phyloP scores from a whole-genome alignment of 441 rosid species.

The Gossypium schwendimanii region DNA sequence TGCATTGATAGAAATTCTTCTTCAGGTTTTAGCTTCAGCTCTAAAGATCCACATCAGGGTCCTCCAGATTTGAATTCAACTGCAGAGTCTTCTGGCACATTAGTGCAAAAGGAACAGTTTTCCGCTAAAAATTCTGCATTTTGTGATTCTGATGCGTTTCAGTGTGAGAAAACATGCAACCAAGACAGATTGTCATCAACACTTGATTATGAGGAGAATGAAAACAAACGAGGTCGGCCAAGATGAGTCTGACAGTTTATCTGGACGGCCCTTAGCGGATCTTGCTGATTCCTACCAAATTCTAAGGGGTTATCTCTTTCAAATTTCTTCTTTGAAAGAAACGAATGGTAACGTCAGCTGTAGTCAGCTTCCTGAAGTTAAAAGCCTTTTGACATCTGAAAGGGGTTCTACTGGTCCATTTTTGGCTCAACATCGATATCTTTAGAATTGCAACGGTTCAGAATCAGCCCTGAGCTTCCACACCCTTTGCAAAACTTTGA shows the following conservation, averaged over 20 bases:
- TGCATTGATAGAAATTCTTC: constrained; percentile 25
- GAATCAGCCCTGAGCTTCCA: constrained; percentile 37
- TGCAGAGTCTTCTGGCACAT: constrained; percentile 26
- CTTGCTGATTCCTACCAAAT: constrained; percentile 19
- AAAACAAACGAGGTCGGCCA: constrained; percentile 27
- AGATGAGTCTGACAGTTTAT: constrained; percentile 25
- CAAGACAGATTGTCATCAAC: constrained; percentile 35
- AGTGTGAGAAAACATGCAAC: constrained; percentile 21
- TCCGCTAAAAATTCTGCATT: constrained; percentile 18
- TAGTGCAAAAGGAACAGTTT: constrained; percentile 27
- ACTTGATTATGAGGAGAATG: constrained; percentile 20
- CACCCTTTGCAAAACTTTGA: constrained; percentile 25
- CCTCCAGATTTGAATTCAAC: constrained; percentile 28
- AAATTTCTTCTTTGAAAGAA: constrained; percentile 36
- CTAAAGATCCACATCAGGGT: constrained; percentile 33
- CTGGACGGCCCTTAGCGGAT: constrained; percentile 26
- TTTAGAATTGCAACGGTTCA: constrained; percentile 46
- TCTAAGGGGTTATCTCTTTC: constrained; percentile 9
- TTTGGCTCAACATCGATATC: constrained; percentile 41
- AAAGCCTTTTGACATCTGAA: constrained; percentile 32
- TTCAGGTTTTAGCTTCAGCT: constrained; percentile 31
- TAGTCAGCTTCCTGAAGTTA: constrained; percentile 22
- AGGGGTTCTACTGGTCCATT: constrained; percentile 19
- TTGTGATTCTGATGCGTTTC: constrained; percentile 27
- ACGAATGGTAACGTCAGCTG: constrained; percentile 30